Base-by-base conservation (phyloP, 2,329 filamentous ascomycete genomes). In the Exophiala calicioides region DNA sequence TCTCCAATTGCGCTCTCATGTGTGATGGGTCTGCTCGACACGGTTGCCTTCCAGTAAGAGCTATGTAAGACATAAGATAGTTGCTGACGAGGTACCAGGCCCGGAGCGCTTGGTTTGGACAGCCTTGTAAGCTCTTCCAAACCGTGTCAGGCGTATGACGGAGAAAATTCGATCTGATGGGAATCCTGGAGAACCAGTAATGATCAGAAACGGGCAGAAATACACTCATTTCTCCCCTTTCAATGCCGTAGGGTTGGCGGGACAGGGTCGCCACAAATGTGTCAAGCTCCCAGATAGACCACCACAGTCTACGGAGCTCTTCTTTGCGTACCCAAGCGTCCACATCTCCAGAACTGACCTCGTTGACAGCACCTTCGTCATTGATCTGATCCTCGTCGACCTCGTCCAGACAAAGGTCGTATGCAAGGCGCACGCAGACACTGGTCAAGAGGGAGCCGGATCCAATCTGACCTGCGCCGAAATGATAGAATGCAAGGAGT, bases 371-470 rank as follows among this genome's bases (percentile, higher is more conserved):
- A 9, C 5, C 23, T 10, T 30, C 33, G 13, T 21, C 42, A 38
- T 21, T 13, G 24, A 23, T 15, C 10, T 24, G 5, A 8, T 43
- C 38, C 3, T 39, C 88, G 58, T 95, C 90, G 65, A 96, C 90
- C 57, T 90, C 89, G 66, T 96, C 90, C 20, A 96, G 73, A 5
- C 91, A 91, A 2, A 96, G 76, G 64, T 96, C 91, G 16, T 96
- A 86, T 5, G 88, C 90, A 39, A 96, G 69, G 23, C 91, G 84
- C 44, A 95, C 85, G 5, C 90, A 90, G 33, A 95, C 90, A 7
- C 91, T 91, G 49, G 93, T 87, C 51, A 97, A 96, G 67, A 96
- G 95, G 90, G 90, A 96, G 12, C 34, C 44, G 12, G 30, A 30
- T 26, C 24, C 20, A 13, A 21, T 20, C 2, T 38, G 18, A 6